phyloP scores from a whole-genome alignment of 2,329 filamentous ascomycete species.

The Curvularia spicifera region DNA sequence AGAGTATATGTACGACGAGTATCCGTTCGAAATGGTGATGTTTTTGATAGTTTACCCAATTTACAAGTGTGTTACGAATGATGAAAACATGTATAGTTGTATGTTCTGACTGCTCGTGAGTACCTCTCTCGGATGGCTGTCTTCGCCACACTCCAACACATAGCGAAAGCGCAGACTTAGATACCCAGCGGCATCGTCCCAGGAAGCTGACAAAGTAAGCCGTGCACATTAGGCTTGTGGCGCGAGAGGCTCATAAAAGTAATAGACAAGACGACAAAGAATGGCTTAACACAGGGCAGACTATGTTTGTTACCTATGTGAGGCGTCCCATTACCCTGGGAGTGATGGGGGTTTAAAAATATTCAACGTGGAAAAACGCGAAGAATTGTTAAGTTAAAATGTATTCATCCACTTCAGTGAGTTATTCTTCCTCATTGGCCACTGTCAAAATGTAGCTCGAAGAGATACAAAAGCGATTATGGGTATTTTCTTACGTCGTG shows the following conservation, averaged over 20 bases:
- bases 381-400: neutral
- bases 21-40: neutral
- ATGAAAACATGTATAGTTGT: neutral
- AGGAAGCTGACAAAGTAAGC: too few relatives aligned
- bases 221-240: too few relatives aligned
- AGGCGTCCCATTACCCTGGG: too few relatives aligned
- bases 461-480: neutral
- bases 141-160: neutral
- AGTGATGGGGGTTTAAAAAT: neutral
- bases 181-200: too few relatives aligned
- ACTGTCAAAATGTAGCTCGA: neutral
- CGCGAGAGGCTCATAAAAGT: too few relatives aligned
- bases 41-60: neutral
- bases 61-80: neutral
- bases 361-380: neutral
- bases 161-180: too few relatives aligned
- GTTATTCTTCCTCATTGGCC: neutral
- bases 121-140: neutral
- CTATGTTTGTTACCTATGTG: too few relatives aligned
- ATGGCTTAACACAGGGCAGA: too few relatives aligned
- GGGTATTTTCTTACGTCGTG: slow-evolving; percentile 1
- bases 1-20: neutral
- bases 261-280: too few relatives aligned
- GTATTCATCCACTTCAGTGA: neutral
- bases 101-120: neutral